Evolutionary conservation across 1,139 yeast genomes (phyloP).

Genomic region (Citeromyces hawaiiensis): DNA sequence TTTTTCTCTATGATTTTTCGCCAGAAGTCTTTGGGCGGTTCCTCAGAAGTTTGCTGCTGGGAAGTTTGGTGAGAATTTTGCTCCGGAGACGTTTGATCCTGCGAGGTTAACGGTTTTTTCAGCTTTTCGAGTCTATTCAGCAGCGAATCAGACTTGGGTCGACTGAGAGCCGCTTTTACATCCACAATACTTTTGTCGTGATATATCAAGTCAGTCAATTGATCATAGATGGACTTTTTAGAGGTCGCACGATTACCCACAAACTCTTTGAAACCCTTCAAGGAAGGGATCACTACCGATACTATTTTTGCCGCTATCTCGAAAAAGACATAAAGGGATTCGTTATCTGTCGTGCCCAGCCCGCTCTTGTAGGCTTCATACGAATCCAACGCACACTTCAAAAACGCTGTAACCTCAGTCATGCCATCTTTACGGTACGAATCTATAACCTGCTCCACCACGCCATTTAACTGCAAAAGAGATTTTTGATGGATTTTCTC

Average conservation of each 20-base stretch:
- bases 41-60: no score
- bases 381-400: constrained; percentile 12
- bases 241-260: neutral
- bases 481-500: constrained; percentile 4
- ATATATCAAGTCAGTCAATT: constrained; percentile 9
- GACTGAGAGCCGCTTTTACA: constrained; percentile 6
- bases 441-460: constrained; percentile 11
- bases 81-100: neutral
- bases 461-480: constrained; percentile 8
- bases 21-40: neutral
- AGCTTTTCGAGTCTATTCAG: constrained; percentile 6
- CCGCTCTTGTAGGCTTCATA: constrained; percentile 4
- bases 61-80: neutral
- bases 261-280: constrained; percentile 7
- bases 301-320: constrained; percentile 12
- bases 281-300: constrained; percentile 11
- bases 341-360: constrained; percentile 5
- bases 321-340: constrained; percentile 12
- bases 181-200: constrained; percentile 7
- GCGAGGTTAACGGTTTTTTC: constrained; percentile 2
- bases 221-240: constrained; percentile 9
- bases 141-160: constrained; percentile 4
- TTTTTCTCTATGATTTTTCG: neutral
- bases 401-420: constrained; percentile 7
- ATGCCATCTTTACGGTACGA: constrained; percentile 5